Percentiles rank a stretch among this genome's conserved stretches.
These are phyloP conservation scores for Trichoderma brevicompactum DNA, from an alignment of 2,329 filamentous ascomycete species.

Conservation along the genomic window DNA sequence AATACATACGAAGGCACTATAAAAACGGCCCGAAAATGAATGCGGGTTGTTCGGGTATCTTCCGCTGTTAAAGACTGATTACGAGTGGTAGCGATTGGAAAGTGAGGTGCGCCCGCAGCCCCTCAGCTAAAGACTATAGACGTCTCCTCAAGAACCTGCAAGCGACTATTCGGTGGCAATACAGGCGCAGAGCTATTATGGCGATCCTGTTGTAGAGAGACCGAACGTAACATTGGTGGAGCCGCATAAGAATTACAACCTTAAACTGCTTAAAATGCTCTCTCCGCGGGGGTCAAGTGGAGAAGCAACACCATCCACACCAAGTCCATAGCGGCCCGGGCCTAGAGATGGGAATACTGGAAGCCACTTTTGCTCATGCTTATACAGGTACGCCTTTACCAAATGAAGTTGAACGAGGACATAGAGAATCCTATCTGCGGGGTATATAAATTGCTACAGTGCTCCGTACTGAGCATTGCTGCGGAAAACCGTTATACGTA, in stretches of 20 bases:
- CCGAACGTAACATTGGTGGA: not conserved
- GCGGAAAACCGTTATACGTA: not conserved
- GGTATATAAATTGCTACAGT: not conserved
- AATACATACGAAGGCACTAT: not conserved
- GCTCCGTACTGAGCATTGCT: not conserved
- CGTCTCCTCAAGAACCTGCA: not conserved
- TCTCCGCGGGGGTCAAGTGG: constrained; percentile 3
- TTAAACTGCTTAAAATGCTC: not conserved
- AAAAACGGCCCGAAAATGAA: not conserved
- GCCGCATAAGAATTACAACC: not conserved
- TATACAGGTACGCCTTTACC: not conserved
- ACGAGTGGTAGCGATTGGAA: not conserved
- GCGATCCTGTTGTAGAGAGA: not conserved
- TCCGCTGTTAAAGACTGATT: not conserved
- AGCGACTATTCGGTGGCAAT: not conserved
- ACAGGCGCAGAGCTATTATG: not conserved
- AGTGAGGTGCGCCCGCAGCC: not conserved
- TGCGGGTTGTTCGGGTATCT: not conserved
- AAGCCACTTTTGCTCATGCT: not conserved
- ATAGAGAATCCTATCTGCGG: not conserved
- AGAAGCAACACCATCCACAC: not conserved
- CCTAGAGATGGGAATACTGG: not conserved
- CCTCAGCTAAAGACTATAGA: not conserved
- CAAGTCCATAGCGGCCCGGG: not conserved
- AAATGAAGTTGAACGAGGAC: not conserved